These are phyloP conservation scores for Pseudoperonospora humuli DNA, from an alignment of 352 stramenopile species.

Conservation along the genomic window DNA sequence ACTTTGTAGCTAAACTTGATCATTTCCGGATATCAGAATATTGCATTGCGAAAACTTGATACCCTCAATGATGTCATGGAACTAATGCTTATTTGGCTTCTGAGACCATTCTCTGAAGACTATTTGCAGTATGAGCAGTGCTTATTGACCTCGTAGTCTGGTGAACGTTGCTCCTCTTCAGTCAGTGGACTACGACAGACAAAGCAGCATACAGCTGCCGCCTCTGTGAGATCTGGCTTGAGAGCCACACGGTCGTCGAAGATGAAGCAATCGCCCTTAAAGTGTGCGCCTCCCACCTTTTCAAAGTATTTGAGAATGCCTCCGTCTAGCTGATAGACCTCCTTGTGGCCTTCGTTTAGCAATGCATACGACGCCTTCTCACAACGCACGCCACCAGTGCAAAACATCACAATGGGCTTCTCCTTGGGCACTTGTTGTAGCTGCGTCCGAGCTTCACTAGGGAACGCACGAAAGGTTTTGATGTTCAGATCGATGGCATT, in stretches of 20 bases:
- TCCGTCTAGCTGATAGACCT: slow-evolving; percentile 68
- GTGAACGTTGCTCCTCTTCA: slow-evolving; percentile 33
- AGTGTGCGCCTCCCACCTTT: slow-evolving; percentile 56
- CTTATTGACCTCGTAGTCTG: slow-evolving; percentile 31
- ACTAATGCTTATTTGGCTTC: background rate
- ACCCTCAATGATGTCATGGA: too few relatives aligned
- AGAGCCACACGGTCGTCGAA: slow-evolving; percentile 72
- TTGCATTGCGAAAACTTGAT: too few relatives aligned
- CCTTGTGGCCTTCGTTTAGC: slow-evolving; percentile 38
- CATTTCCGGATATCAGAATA: too few relatives aligned
- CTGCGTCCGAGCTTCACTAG: slow-evolving; percentile 26
- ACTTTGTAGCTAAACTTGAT: too few relatives aligned
- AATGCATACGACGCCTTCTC: slow-evolving; percentile 68
- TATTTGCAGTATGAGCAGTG: slow-evolving; percentile 54
- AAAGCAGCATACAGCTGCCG: slow-evolving; percentile 37
- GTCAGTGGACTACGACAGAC: slow-evolving; percentile 51
- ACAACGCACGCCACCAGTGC: slow-evolving; percentile 63
- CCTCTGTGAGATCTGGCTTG: slow-evolving; percentile 47
- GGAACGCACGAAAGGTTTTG: slow-evolving; percentile 63
- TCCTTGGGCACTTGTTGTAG: slow-evolving; percentile 51
- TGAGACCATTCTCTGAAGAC: slow-evolving; percentile 27
- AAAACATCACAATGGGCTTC: slow-evolving; percentile 77
- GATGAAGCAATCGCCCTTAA: slow-evolving; percentile 70
- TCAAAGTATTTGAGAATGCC: slow-evolving; percentile 80
- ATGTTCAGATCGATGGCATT: slow-evolving; percentile 60